Evolutionary conservation across 1,139 yeast genomes (phyloP), one percentile per base, ranked within the genome.

Genomic region (Yamadazyma diospyri): DNA sequence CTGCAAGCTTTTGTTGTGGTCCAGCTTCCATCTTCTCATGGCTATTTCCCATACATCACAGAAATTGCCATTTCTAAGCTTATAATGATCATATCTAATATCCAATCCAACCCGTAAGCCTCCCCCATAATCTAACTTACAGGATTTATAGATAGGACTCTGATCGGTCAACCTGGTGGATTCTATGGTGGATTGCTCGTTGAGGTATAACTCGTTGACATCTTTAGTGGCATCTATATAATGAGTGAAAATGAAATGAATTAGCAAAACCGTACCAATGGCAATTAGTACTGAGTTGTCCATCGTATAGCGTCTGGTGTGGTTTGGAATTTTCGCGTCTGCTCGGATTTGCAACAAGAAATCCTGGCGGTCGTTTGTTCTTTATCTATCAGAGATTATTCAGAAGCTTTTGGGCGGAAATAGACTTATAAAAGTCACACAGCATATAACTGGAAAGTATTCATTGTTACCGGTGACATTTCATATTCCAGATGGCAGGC

Each of bases 101-200:
- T 76, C 77, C 31, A 83, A 58, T 0, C 94, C 94, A 1, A 83
- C 76, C 16, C 81, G 64, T 27, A 82, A 61, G 0, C 82, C 80
- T 39, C 72, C 59, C 3, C 81, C 78, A 47, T 71, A 71, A 25
- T 82, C 85, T 14, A 79, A 69, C 47, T 79, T 74, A 33, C 73
- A 76, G 29, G 82, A 78, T 43, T 83, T 70, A 50, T 81, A 76
- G 10, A 78, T 60, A 1, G 88, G 82, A 17, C 85, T 74, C 50
- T 83, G 87, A 28, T 67, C 56, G 15, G 61, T 58, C 30, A 72
- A 64, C 23, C 89, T 59, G 0, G 82, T 78, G 7, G 76, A 60
- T 2, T 78, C 74, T 14, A 76, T 55, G 14, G 69, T 61, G 3
- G 86, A 68, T 53, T 83, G 92, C 41, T 76, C 73, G 24, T 58